Percentiles rank a stretch among this genome's conserved stretches.
Evolutionary conservation across 768 basidiomycete species (phyloP).

Genomic region (Pulveroboletus sp.): DNA sequence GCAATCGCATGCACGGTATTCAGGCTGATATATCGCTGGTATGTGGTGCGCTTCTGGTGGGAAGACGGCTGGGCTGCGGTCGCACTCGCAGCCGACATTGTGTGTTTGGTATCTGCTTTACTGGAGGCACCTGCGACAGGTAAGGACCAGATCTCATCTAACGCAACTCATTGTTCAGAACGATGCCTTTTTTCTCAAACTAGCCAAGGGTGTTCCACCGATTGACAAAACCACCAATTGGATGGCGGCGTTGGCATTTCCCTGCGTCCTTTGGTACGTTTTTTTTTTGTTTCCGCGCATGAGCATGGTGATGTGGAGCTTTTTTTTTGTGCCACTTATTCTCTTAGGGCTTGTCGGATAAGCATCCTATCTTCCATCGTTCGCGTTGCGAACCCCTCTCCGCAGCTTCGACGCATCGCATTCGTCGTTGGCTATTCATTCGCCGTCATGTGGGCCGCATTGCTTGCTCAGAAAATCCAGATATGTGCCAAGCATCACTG

Average conservation of each 20-base stretch:
- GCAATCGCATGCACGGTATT: constrained; percentile 24
- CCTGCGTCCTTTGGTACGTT: constrained; percentile 21
- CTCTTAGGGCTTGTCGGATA: constrained; percentile 18
- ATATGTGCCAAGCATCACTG: constrained; percentile 9
- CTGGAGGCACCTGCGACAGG: constrained; percentile 2
- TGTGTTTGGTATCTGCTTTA: constrained; percentile 8
- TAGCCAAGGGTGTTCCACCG: background rate
- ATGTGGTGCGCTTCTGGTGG: constrained; percentile 26
- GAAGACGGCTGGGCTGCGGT: constrained; percentile 25
- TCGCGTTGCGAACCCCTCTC: constrained; percentile 12
- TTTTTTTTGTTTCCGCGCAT: background rate
- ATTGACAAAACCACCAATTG: constrained; percentile 5
- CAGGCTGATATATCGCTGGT: constrained; percentile 20
- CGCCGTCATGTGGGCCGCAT: constrained; percentile 21
- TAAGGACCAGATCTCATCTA: background rate
- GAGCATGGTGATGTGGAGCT: background rate
- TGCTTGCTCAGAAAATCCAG: constrained; percentile 13
- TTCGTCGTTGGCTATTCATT: constrained; percentile 13
- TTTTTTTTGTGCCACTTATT: constrained; percentile 1
- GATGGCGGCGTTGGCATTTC: constrained; percentile 11
- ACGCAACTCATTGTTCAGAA: background rate
- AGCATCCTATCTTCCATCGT: constrained; percentile 25
- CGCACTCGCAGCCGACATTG: constrained; percentile 17
- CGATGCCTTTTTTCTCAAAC: background rate
- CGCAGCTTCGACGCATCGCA: constrained; percentile 1